Base-by-base conservation (phyloP, 768 basidiomycete genomes). In the Pholiota conissans region DNA sequence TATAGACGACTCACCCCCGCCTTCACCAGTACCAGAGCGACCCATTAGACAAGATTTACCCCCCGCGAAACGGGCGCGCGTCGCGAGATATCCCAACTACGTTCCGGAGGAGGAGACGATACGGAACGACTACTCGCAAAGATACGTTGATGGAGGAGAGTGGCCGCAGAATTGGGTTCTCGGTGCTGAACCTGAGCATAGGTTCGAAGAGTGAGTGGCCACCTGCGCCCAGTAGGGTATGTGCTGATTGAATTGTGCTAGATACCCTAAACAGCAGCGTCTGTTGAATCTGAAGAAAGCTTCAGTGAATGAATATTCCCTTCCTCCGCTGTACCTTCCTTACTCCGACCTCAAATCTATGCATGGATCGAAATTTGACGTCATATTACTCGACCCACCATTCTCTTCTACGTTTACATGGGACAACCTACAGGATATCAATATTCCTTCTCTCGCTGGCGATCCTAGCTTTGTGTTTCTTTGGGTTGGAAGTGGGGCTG, bases 91-190 rank as follows among this genome's bases (percentile, higher is more conserved):
- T 62, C 69, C 70, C 30, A 95, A 95, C 67, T 95, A 96, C 63
- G 81, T 95, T 14, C 88, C 91, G 1, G 93, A 94, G 60, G 96
- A 99, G 68, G 96, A 99, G 71, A 98, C 95, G 0, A 91, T 99
- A 42, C 82, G 97, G 48, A 98, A 97, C 65, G 95, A 99, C 74
- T 94, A 95, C 67, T 92, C 90, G 0, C 89, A 90, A 71, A 78
- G 89, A 61, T 98, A 96, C 71, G 93, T 95, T 30, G 88, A 92
- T 64, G 83, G 90, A 2, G 95, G 95, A 9, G 90, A 92, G 61
- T 94, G 95, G 87, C 93, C 95, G 1, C 94, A 96, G 73, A 88
- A 97, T 66, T 93, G 88, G 84, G 90, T 99, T 8, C 75, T 93
- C 7, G 95, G 95, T 20, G 91, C 93, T 5, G 91, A 90, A 59